Base-by-base conservation (phyloP, 805 yeast genomes). In the Barnettozyma siamensis region DNA sequence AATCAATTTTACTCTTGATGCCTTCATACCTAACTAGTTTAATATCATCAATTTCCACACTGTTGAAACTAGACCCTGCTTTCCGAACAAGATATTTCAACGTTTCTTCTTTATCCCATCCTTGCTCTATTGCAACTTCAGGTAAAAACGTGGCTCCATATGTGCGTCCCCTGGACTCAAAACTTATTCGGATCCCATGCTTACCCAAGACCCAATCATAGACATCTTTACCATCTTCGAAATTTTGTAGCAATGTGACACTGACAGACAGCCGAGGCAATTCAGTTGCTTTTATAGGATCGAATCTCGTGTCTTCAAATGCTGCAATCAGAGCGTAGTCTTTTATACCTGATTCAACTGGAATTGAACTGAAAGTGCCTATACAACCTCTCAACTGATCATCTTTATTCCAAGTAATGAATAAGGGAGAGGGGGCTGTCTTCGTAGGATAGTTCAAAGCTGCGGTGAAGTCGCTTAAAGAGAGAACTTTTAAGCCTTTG, bases 111-210 rank as follows among this genome's bases (percentile, higher is more conserved):
- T 83, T 74, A 49, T 72, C 73, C 96, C 96, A 88, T 2, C 76
- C 78, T 51, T 89, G 95, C 50, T 91, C 98, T 5, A 65, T 70
- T 18, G 96, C 95, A 1, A 93, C 98, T 32, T 80, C 84, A 0
- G 99, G 99, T 31, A 93, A 63, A 51, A 88, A 93, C 0, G 98
- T 93, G 0, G 97, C 88, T 37, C 82, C 75, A 23, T 67, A 70
- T 0, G 56, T 44, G 4, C 63, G 55, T 2, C 73, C 70, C 7
- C 57, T 50, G 17, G 64, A 53, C 10, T 55, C 56, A 50, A 87
- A 77, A 15, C 64, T 58, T 6, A 88, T 72, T 41, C 78, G 70
- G 16, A 93, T 73, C 0, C 99, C 99, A 59, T 93, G 93, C 12
- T 55, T 57, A 0, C 99, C 98, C 35, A 91, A 58, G 7, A 62